Evolutionary conservation across 2,329 filamentous ascomycete genomes (phyloP), one percentile per base, ranked within the genome.

Genomic region (Aspergillus fischeri): DNA sequence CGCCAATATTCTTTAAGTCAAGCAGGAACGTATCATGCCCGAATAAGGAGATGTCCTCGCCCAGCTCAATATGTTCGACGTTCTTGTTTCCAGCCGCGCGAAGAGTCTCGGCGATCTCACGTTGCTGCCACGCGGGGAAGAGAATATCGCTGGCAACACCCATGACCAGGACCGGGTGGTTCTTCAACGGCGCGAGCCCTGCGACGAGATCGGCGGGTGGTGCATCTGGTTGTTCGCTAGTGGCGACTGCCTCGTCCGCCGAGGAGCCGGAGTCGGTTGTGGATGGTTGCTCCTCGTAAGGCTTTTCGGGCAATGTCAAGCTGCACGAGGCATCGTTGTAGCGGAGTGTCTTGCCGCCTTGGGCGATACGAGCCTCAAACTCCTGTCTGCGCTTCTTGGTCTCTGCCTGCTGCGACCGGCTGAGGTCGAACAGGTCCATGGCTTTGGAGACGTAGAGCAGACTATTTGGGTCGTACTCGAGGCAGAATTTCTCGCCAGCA

Each of bases 101-200:
- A 62, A 99, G 78, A 2, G 93, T 89, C 68, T 93, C 87, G 3
- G 92, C 93, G 60, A 99, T 87, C 75, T 99, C 94, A 53, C 90
- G 85, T 78, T 99, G 94, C 78, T 99, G 94, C 93, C 94, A 99
- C 0, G 94, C 92, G 0, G 94, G 94, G 76, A 99, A 99, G 38
- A 99, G 78, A 51, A 97, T 97, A 71, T 99, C 94, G 66, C 91
- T 97, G 0, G 91, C 91, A 3, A 97, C 94, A 35, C 94, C 94
- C 79, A 99, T 87, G 10, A 99, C 90, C 24, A 99, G 81, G 0
- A 91, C 88, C 0, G 91, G 90, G 51, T 88, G 93, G 60, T 92
- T 82, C 54, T 87, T 85, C 53, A 97, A 75, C 0, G 85, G 77
- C 3, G 83, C 77, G 21, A 99, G 78, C 0, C 94, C 94, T 0